Percentiles rank a stretch among this genome's conserved stretches.
Evolutionary conservation across 805 yeast genomes (phyloP).

Genomic region (Starmera pachycereana): DNA sequence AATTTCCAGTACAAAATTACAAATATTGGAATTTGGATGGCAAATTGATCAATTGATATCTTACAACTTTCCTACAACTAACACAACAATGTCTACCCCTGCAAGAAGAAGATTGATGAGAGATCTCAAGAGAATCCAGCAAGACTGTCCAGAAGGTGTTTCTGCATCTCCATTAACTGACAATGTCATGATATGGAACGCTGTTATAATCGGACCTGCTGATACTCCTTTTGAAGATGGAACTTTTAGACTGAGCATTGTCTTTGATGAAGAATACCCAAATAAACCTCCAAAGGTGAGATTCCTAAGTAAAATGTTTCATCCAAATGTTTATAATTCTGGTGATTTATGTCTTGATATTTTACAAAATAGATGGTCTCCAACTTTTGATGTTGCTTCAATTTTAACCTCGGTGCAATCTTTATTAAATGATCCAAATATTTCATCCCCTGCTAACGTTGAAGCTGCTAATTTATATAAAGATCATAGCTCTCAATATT

Average conservation of each 20-base stretch:
- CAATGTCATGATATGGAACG: conserved; percentile 97
- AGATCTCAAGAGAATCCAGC: conserved; percentile 95
- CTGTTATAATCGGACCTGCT: conserved; percentile 94
- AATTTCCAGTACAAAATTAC: too few relatives aligned
- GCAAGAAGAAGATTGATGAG: conserved; percentile 99
- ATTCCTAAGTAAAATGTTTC: conserved; percentile 91
- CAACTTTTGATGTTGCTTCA: conserved; percentile 95
- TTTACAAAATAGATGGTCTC: conserved; percentile 95
- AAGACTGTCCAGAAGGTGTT: conserved; percentile 96
- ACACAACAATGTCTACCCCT: conserved; percentile 73
- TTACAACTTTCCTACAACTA: too few relatives aligned
- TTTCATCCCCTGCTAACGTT: conserved; percentile 93
- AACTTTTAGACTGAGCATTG: conserved; percentile 75
- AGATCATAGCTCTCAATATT: conserved; percentile 89
- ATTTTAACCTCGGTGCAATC: conserved; percentile 90
- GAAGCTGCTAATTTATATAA: conserved; percentile 94
- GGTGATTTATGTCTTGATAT: conserved; percentile 96
- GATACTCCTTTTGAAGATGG: conserved; percentile 99
- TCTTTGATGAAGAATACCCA: conserved; percentile 95
- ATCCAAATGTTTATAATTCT: conserved; percentile 91
- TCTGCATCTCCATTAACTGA: conserved; percentile 96
- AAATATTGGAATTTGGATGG: too few relatives aligned
- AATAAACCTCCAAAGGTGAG: conserved; percentile 93
- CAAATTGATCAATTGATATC: too few relatives aligned
- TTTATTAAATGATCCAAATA: conserved; percentile 90